A percentile compares a stretch with the other conserved stretches of the same genome.
Conservation (phyloP, 176 grass and related monocot species). For the Cymbopogon citratus region DNA sequence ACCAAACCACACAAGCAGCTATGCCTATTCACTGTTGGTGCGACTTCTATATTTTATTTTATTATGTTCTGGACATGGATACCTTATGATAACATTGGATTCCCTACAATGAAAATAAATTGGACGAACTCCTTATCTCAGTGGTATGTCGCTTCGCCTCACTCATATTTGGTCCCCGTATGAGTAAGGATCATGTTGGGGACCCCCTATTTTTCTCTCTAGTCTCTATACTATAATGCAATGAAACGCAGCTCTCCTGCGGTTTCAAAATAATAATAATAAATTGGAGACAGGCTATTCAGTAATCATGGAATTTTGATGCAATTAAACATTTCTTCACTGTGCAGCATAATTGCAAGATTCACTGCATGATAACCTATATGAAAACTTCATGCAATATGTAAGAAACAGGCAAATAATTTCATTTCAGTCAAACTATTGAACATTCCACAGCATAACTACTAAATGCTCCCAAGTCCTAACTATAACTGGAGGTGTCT, state of each 20-base stretch:
- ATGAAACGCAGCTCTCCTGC: no score
- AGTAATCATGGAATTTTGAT: neutral
- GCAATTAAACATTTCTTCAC: neutral
- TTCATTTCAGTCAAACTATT: neutral
- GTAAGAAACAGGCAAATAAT: neutral
- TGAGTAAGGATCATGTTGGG: no score
- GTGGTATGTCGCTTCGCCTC: no score
- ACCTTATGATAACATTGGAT: neutral
- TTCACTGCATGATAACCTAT: neutral
- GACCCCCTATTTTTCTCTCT: no score
- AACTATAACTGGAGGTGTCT: neutral
- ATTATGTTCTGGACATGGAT: neutral
- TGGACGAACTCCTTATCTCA: no score
- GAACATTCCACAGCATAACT: neutral
- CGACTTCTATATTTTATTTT: constrained; percentile 1
- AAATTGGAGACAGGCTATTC: neutral
- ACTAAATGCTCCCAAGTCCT: neutral
- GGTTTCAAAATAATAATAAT: no score
- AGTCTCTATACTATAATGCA: no score
- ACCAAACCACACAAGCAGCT: constrained; percentile 5
- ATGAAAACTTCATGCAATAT: neutral
- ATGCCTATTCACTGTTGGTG: neutral
- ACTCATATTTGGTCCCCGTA: no score
- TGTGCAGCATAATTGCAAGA: neutral
- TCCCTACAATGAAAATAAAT: constrained; percentile 23